Conservation (phyloP, 2,329 filamentous ascomycete genomes). For the Rhynchosporium secalis region DNA sequence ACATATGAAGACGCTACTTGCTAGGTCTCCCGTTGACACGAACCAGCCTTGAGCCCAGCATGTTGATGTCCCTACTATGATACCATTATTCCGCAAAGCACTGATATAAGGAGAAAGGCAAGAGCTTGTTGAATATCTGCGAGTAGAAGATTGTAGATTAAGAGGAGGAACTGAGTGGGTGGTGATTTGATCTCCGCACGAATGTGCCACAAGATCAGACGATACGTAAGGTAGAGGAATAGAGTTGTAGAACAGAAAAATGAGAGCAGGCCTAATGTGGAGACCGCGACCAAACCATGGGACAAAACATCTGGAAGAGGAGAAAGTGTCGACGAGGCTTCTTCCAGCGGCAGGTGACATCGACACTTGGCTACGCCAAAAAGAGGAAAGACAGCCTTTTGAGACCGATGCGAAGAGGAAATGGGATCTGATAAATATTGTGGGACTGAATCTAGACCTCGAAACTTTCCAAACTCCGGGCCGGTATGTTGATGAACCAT, state of each 20-base stretch:
- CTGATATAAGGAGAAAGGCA: slow-evolving; percentile 61
- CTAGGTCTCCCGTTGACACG: slow-evolving; percentile 64
- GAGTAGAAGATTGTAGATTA: slow-evolving; percentile 68
- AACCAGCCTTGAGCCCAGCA: slow-evolving; percentile 70
- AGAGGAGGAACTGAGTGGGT: slow-evolving; percentile 66
- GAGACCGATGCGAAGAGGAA: background rate
- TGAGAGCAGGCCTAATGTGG: slow-evolving; percentile 48
- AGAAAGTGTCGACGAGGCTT: slow-evolving; percentile 29
- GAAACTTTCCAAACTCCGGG: slow-evolving; percentile 2
- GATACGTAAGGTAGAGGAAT: slow-evolving; percentile 45
- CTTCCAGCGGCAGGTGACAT: slow-evolving; percentile 29
- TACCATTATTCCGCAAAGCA: slow-evolving; percentile 55
- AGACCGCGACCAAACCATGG: slow-evolving; percentile 47
- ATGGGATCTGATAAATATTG: slow-evolving; percentile 1
- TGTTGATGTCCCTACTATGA: slow-evolving; percentile 53
- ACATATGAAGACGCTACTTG: slow-evolving; percentile 66
- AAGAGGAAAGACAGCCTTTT: background rate
- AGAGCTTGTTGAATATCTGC: slow-evolving; percentile 67
- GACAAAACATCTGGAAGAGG: slow-evolving; percentile 36
- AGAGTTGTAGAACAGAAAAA: slow-evolving; percentile 47
- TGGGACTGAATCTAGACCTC: background rate
- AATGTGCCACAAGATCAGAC: slow-evolving; percentile 34
- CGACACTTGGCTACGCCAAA: slow-evolving; percentile 9
- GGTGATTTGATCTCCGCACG: slow-evolving; percentile 31
- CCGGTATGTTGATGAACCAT: background rate